These are phyloP conservation scores for Cetradonia linearis DNA, from an alignment of 495 filamentous ascomycete species.

Conservation along the genomic window DNA sequence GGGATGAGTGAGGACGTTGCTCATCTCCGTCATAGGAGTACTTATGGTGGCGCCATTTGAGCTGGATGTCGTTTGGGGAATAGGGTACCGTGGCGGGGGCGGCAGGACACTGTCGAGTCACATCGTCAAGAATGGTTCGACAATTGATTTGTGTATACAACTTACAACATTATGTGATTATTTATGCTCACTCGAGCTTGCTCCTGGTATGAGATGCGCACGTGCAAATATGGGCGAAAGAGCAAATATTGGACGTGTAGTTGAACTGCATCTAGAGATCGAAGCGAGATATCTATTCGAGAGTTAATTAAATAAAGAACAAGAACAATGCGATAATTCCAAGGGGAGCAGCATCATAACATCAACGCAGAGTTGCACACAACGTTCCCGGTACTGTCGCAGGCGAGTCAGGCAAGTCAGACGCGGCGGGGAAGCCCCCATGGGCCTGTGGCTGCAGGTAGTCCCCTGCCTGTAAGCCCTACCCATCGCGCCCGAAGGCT, in stretches of 20 bases:
- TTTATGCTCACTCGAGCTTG: background rate
- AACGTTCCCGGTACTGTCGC: too few relatives aligned
- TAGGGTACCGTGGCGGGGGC: conserved; percentile 74
- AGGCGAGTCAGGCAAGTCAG: too few relatives aligned
- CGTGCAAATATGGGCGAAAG: too few relatives aligned
- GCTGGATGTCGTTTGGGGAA: conserved; percentile 49
- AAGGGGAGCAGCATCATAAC: too few relatives aligned
- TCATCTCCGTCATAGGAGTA: conserved; percentile 72
- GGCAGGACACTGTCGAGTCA: conserved; percentile 54
- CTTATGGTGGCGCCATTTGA: conserved; percentile 43
- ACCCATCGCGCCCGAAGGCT: conserved; percentile 2
- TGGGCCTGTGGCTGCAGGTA: conserved; percentile 3
- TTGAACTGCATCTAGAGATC: too few relatives aligned
- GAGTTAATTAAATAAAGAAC: too few relatives aligned
- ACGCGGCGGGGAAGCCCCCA: too few relatives aligned
- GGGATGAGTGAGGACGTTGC: conserved; percentile 74
- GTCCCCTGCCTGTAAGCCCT: conserved; percentile 12
- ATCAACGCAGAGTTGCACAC: too few relatives aligned
- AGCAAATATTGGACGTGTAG: too few relatives aligned
- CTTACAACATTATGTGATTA: conserved; percentile 21
- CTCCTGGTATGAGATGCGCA: background rate
- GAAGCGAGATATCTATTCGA: too few relatives aligned
- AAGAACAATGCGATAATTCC: too few relatives aligned
- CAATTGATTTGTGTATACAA: background rate
- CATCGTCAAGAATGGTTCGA: background rate